These are phyloP conservation scores for Asterophora lycoperdoides DNA, from an alignment of 768 basidiomycete genomes.

Conservation along the genomic window DNA sequence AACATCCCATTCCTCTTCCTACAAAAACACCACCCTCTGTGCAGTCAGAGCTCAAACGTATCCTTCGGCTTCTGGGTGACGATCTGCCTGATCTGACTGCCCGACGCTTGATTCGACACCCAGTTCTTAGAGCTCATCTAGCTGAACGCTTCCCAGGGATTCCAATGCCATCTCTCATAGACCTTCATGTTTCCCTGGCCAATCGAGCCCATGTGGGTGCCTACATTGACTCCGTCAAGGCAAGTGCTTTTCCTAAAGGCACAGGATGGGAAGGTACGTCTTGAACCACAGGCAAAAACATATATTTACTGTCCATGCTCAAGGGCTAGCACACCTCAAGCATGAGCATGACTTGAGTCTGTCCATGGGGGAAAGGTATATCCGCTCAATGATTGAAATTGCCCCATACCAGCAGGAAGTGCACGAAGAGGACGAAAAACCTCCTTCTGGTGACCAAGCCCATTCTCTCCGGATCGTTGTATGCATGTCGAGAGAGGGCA, in stretches of 20 bases:
- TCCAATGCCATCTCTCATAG: slow-evolving; percentile 13
- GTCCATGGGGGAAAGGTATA: neutral
- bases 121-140: slow-evolving; percentile 15
- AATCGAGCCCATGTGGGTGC: slow-evolving; percentile 7
- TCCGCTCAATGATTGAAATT: neutral
- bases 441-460: neutral
- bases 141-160: slow-evolving; percentile 7
- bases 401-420: neutral
- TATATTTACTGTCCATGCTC: neutral
- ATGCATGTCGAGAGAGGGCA: slow-evolving; percentile 22
- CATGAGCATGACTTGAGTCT: neutral
- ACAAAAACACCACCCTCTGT: slow-evolving; percentile 19
- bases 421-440: neutral
- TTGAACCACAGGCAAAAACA: too few relatives aligned
- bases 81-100: slow-evolving; percentile 24
- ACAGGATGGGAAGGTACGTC: neutral
- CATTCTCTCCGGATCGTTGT: slow-evolving; percentile 11
- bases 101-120: slow-evolving; percentile 19
- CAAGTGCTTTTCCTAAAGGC: neutral
- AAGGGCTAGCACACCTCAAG: neutral
- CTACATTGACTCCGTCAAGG: neutral
- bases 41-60: slow-evolving; percentile 6
- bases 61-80: slow-evolving; percentile 9
- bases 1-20: slow-evolving; percentile 20
- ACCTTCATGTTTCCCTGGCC: slow-evolving; percentile 25